These are phyloP conservation scores for Infundibulicybe gibba DNA, from an alignment of 768 basidiomycete genomes.

Conservation along the genomic window DNA sequence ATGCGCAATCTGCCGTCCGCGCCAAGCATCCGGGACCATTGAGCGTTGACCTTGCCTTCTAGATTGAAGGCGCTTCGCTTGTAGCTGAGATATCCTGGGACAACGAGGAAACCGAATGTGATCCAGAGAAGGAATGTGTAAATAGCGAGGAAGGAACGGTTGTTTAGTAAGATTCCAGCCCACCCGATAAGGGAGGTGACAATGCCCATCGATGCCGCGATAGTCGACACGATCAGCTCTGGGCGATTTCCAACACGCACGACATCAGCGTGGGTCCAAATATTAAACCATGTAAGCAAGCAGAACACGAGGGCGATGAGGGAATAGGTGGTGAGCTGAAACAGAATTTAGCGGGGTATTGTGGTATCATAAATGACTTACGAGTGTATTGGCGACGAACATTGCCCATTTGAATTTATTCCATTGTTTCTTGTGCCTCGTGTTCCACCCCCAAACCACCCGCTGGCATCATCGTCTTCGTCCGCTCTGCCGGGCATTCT, in stretches of 20 bases:
- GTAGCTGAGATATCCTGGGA: constrained; percentile 80
- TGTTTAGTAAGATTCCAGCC: constrained; percentile 83
- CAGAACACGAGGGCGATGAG: constrained; percentile 57
- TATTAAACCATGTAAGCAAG: constrained; percentile 77
- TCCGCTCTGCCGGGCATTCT: constrained; percentile 49
- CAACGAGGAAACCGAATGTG: constrained; percentile 66
- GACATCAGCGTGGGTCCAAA: constrained; percentile 64
- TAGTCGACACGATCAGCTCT: constrained; percentile 68
- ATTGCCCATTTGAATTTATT: constrained; percentile 83
- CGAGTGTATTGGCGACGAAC: constrained; percentile 59
- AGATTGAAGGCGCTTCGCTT: constrained; percentile 53
- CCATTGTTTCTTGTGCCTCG: constrained; percentile 51
- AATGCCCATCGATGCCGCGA: constrained; percentile 56
- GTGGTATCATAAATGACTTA: constrained; percentile 15
- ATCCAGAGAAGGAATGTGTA: constrained; percentile 80
- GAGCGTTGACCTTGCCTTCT: constrained; percentile 73
- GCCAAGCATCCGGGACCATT: constrained; percentile 67
- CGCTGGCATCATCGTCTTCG: constrained; percentile 47
- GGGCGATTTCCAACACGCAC: constrained; percentile 63
- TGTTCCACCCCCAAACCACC: constrained; percentile 34
- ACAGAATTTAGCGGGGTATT: background rate
- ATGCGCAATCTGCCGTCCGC: constrained; percentile 56
- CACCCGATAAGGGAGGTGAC: constrained; percentile 73
- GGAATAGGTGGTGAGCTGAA: constrained; percentile 52
- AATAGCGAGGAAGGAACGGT: constrained; percentile 75